Evolutionary conservation across 768 basidiomycete species (phyloP).

Genomic region (Coprinopsis sp.): DNA sequence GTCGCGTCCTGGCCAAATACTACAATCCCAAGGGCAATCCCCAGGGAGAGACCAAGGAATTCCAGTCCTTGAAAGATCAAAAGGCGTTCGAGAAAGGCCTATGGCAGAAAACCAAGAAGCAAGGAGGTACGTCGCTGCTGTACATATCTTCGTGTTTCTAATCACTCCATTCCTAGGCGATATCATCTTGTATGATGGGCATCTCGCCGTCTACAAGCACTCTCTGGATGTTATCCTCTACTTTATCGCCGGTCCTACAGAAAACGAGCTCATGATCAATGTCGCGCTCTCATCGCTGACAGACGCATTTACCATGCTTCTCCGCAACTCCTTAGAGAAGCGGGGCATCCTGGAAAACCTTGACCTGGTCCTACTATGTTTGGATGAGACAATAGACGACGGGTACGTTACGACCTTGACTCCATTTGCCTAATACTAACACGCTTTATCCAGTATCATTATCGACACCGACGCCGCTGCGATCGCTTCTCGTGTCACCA

Average conservation of each 20-base stretch:
- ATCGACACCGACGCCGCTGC: slow-evolving; percentile 94
- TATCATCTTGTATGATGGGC: slow-evolving; percentile 86
- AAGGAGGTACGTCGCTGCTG: slow-evolving; percentile 60
- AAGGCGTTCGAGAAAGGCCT: slow-evolving; percentile 93
- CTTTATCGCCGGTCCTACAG: slow-evolving; percentile 78
- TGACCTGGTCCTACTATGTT: slow-evolving; percentile 84
- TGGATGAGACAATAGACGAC: slow-evolving; percentile 97
- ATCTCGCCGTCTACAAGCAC: slow-evolving; percentile 90
- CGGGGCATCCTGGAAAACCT: slow-evolving; percentile 90
- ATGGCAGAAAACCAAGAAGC: slow-evolving; percentile 93
- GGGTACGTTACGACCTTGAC: slow-evolving; percentile 55
- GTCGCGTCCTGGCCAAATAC: slow-evolving; percentile 94
- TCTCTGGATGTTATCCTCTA: slow-evolving; percentile 95
- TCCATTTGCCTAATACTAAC: background rate
- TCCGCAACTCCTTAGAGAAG: slow-evolving; percentile 93
- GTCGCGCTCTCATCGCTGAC: slow-evolving; percentile 78
- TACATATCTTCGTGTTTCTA: background rate
- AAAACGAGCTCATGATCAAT: slow-evolving; percentile 96
- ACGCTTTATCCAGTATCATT: slow-evolving; percentile 62
- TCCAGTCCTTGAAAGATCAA: slow-evolving; percentile 82
- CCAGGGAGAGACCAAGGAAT: slow-evolving; percentile 56
- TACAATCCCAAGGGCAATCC: slow-evolving; percentile 72
- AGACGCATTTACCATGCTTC: slow-evolving; percentile 80
- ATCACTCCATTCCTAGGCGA: slow-evolving; percentile 56
- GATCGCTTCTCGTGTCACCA: slow-evolving; percentile 91